A percentile compares a stretch with the other conserved stretches of the same genome.
Conservation (phyloP, 2,329 filamentous ascomycete genomes). For the Exophiala sp. region DNA sequence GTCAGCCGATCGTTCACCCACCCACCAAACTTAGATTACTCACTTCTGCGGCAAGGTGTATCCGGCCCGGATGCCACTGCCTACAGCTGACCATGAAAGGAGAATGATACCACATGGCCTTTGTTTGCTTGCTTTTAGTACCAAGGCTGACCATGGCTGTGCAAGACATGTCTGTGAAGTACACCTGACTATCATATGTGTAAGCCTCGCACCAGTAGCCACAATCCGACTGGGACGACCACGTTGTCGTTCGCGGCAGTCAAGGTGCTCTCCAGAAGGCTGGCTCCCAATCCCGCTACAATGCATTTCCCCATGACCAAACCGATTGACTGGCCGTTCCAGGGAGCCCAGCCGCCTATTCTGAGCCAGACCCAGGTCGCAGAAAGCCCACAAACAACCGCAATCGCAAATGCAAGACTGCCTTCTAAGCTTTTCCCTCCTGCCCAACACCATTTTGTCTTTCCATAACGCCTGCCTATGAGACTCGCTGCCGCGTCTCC, state of each 20-base stretch:
- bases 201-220: constrained; percentile 82
- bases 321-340: constrained; percentile 27
- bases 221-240: constrained; percentile 86
- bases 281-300: constrained; percentile 73
- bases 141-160: neutral
- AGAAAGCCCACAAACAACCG: constrained; percentile 72
- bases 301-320: constrained; percentile 56
- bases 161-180: neutral
- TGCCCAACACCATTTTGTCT: constrained; percentile 91
- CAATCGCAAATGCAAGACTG: constrained; percentile 71
- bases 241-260: constrained; percentile 99
- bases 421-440: constrained; percentile 95
- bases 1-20: neutral
- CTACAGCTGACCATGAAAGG: too few species aligned
- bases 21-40: too few species aligned
- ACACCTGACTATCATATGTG: constrained; percentile 13
- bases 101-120: too few species aligned
- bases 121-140: too few species aligned
- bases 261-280: constrained; percentile 88
- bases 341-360: constrained; percentile 63
- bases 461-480: constrained; percentile 80
- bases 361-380: constrained; percentile 70
- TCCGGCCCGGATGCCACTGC: too few species aligned
- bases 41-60: too few species aligned
- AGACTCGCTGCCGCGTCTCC: constrained; percentile 91